A percentile compares a stretch with the other conserved stretches of the same genome.
Evolutionary conservation across 2,329 filamentous ascomycete species (phyloP).

Genomic region (Aspergillus novoparasiticus): DNA sequence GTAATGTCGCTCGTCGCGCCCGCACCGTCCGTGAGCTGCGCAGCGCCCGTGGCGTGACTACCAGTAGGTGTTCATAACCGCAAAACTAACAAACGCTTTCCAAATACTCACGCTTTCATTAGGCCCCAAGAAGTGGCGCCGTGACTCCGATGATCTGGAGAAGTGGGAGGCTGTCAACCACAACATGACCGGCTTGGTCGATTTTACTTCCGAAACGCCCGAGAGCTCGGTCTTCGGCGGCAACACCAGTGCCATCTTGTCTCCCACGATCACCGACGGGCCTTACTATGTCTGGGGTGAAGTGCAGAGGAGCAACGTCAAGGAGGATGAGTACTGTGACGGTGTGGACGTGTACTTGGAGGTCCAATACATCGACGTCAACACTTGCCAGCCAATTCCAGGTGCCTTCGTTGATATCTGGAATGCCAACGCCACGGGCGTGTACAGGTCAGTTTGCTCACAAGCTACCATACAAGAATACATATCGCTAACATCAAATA

Average conservation of each 20-base stretch:
- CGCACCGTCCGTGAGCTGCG: conserved; percentile 30
- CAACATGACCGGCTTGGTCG: conserved; percentile 38
- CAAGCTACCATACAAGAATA: neutral
- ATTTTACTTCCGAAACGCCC: conserved; percentile 29
- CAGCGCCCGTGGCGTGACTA: conserved; percentile 28
- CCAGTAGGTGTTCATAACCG: conserved; percentile 16
- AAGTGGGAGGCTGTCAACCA: conserved; percentile 44
- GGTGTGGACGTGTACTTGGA: conserved; percentile 50
- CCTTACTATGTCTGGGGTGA: conserved; percentile 52
- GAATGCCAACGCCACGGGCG: conserved; percentile 51
- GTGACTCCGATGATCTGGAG: conserved; percentile 39
- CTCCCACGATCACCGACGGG: conserved; percentile 48
- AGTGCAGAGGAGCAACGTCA: conserved; percentile 44
- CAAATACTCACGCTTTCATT: neutral
- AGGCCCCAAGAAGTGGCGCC: conserved; percentile 35
- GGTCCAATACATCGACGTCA: conserved; percentile 51
- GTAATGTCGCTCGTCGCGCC: conserved; percentile 32
- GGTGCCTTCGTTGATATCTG: conserved; percentile 49
- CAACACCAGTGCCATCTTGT: conserved; percentile 48
- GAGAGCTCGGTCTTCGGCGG: conserved; percentile 41
- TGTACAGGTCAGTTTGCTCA: conserved; percentile 40
- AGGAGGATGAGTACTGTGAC: conserved; percentile 38
- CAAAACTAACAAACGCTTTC: neutral
- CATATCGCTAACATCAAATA: conserved; percentile 8
- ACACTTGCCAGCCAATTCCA: conserved; percentile 46